A percentile compares a stretch with the other conserved stretches of the same genome.
These are phyloP conservation scores for Diaporthe ilicicola DNA, from an alignment of 2,329 filamentous ascomycete species.

Conservation along the genomic window DNA sequence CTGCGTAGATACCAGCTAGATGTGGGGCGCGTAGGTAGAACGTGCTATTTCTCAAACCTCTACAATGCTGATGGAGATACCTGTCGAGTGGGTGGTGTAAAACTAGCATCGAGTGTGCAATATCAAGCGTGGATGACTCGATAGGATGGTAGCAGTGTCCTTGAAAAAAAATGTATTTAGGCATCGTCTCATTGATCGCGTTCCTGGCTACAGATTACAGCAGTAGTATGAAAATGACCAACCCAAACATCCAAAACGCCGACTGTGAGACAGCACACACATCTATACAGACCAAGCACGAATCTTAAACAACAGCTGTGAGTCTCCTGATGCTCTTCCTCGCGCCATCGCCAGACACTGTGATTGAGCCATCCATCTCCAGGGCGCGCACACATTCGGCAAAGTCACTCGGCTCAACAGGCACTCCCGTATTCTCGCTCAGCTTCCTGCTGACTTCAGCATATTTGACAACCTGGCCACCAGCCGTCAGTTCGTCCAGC, in stretches of 20 bases:
- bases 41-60: neutral
- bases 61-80: neutral
- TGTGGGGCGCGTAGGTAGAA: neutral
- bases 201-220: constrained; percentile 18
- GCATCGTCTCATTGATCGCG: constrained; percentile 23
- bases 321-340: constrained; percentile 84
- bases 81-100: neutral
- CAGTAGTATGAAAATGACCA: constrained; percentile 19
- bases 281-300: neutral
- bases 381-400: constrained; percentile 80
- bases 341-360: constrained; percentile 83
- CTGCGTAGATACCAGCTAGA: constrained; percentile 36
- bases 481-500: constrained; percentile 81
- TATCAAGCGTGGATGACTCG: constrained; percentile 5
- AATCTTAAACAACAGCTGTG: constrained; percentile 55
- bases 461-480: constrained; percentile 75
- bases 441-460: constrained; percentile 80
- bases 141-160: constrained; percentile 1
- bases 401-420: constrained; percentile 83
- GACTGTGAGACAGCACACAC: neutral
- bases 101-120: neutral
- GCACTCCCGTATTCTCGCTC: constrained; percentile 73
- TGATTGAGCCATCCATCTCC: constrained; percentile 85
- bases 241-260: constrained; percentile 18
- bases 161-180: constrained; percentile 10